A percentile compares a stretch with the other conserved stretches of the same genome.
Evolutionary conservation across 345 rosid species (phyloP).

Genomic region (Pugionium cornutum): DNA sequence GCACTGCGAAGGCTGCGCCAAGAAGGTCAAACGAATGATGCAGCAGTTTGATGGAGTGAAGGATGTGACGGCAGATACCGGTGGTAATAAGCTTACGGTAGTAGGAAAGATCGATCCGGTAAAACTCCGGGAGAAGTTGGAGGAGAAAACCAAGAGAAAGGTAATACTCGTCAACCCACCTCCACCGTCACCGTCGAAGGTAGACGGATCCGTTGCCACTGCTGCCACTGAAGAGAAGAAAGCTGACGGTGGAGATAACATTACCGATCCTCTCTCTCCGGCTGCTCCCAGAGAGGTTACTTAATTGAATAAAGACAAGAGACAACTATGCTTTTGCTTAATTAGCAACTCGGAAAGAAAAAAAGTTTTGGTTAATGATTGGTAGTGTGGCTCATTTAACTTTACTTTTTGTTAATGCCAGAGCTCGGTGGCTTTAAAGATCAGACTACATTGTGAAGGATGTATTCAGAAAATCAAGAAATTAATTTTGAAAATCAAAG

Average conservation of each 20-base stretch:
- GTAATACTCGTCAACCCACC: slow-evolving; percentile 53
- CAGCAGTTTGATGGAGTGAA: slow-evolving; percentile 62
- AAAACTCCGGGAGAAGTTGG: slow-evolving; percentile 44
- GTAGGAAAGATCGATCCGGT: slow-evolving; percentile 71
- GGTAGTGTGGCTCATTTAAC: slow-evolving; percentile 5
- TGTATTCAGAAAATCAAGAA: slow-evolving; percentile 58
- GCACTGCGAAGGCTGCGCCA: slow-evolving; percentile 93
- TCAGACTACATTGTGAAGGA: slow-evolving; percentile 66
- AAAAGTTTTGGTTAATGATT: not conserved
- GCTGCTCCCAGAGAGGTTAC: slow-evolving; percentile 33
- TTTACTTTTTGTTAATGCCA: slow-evolving; percentile 27
- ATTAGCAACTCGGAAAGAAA: not conserved
- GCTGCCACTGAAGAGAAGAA: slow-evolving; percentile 42
- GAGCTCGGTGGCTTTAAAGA: slow-evolving; percentile 58
- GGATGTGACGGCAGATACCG: slow-evolving; percentile 56
- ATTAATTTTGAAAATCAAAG: slow-evolving; percentile 49
- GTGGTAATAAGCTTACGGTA: slow-evolving; percentile 63
- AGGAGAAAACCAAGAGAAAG: slow-evolving; percentile 59
- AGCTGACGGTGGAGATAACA: slow-evolving; percentile 42
- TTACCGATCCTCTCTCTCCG: slow-evolving; percentile 37
- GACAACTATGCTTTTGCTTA: slow-evolving; percentile 15
- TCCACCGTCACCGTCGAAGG: slow-evolving; percentile 43
- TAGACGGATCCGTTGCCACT: slow-evolving; percentile 1
- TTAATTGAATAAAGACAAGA: slow-evolving; percentile 16
- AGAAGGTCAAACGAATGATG: slow-evolving; percentile 54